Evolutionary conservation across 306 rosid genomes (phyloP), one percentile per base, ranked within the genome.

Genomic region (Malus sieversii): DNA sequence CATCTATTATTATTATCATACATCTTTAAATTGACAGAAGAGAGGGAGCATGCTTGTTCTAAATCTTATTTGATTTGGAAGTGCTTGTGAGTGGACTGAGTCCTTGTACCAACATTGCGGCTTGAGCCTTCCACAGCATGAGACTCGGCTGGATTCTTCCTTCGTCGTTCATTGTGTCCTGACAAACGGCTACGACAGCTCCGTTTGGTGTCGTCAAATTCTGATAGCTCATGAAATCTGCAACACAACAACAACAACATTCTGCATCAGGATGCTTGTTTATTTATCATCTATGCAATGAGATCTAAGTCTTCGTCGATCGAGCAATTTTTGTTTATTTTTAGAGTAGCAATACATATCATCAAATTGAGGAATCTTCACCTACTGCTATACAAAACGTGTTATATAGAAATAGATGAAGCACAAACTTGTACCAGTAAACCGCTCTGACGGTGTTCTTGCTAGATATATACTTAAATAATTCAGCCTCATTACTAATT

Each of bases 181-280:
- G 96, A 91, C 79, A 90, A 74, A 32, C 91, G 93, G 82, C 88
- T 85, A 23, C 93, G 86, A 44, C 96, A 90, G 79, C 96, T 90
- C 72, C 93, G 79, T 55, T 87, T 87, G 22, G 83, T 74, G 22
- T 90, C 93, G 65, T 90, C 96, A 64, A 90, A 90, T 74, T 88
- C 90, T 19, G 83, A 79, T 14, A 88, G 69, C 79, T 88, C 91
- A 29, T 90, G 96, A 75, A 90, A 90, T 80, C 96, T 90, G 82
- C 85, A 77, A 8, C 42, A 19, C 66, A 60, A 35, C 19, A 48
- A 19, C 19, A 48, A 35, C 19, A 46, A 46, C 29, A 59, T 25
- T 20, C 10, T 18, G 19, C 63, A 33, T 59, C 38, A 19, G 67
- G 33, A 68, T 61, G 53, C 53, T 46, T 46, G 53, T 4, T 46